Base-by-base conservation (phyloP, 2,329 filamentous ascomycete species). In the Fusarium sp. region DNA sequence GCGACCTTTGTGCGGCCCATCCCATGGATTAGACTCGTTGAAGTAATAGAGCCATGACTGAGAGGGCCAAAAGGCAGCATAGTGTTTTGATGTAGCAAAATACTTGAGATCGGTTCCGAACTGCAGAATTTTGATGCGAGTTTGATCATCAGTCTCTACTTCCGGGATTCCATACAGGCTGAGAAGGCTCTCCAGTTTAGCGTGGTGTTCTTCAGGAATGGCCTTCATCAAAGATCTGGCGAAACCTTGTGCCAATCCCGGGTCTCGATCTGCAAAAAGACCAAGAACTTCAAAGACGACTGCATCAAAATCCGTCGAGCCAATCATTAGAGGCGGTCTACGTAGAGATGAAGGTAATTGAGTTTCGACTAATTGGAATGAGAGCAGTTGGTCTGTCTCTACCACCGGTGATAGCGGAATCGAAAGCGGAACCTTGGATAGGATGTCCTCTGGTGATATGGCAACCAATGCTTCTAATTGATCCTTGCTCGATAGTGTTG, bases 1-100 rank as follows among this genome's bases (percentile, higher is more conserved):
- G 1, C 57, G 57, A 12, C 61, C 61, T 15, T 43, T 28, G 0
- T 62, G 37, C 0, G 57, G 57, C 3, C 61, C 61, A 0, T 64
- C 57, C 61, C 61, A 64, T 4, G 44, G 57, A 6, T 62, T 64
- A 11, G 57, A 6, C 6, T 62, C 56, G 6, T 64, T 64, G 2
- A 62, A 61, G 18, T 64, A 64, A 18, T 64, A 64, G 1, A 61
- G 30, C 60, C 60, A 64, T 0, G 61, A 50, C 2, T 43, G 3
- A 0, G 21, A 3, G 0, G 60, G 35, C 60, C 60, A 64, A 6
- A 3, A 12, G 2, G 32, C 23, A 9, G 56, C 60, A 12, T 64
- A 60, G 9, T 64, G 43, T 23, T 15, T 49, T 5, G 60, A 49
- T 1, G 60, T 47, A 0, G 60, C 54, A 3, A 61, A 64, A 9